Base-by-base conservation (phyloP, 257 asterid species). In the Lantana camara region DNA sequence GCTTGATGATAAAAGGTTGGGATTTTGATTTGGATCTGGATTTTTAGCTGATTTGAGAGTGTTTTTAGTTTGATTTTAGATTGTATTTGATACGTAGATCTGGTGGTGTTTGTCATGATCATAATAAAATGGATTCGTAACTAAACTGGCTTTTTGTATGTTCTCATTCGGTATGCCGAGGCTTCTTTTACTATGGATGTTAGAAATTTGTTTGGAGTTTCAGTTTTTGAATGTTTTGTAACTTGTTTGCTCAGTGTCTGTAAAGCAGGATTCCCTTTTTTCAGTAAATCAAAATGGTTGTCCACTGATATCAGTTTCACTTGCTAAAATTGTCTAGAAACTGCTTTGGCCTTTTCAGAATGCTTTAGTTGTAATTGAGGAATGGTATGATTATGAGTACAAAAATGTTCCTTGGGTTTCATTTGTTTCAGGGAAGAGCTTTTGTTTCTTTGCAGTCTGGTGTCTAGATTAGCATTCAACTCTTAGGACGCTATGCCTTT, bases 51-150 rank as follows among this genome's bases (percentile, higher is more conserved):
- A n/a, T 23, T 58, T n/a, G 9, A 0, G 22, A n/a, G 30, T 29
- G 48, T 37, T 49, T 12, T 27, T 24, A 30, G 9, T n/a, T 57
- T 71, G 57, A 42, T 57, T 47, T 63, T 57, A 35, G 63, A 23
- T 35, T n/a, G 21, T 19, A 3, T 63, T 10, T 58, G 46, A 42
- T 11, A 63, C 45, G 47, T 40, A 7, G 62, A 53, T 54, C 20
- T 24, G 29, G 17, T 1, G 21, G 12, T 21, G 22, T 57, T 47
- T 41, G 34, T 55, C 14, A 34, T 17, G 16, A 15, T 23, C n/a
- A n/a, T n/a, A n/a, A n/a, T n/a, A n/a, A n/a, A n/a, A n/a, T 27
- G 2, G 32, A 27, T 57, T 22, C 19, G 55, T 22, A 21, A 20
- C 35, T 14, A 17, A 16, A 53, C 29, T 2, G 6, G 50, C 1